Conservation (phyloP, 2,329 filamentous ascomycete genomes). For the Fusarium mundagurra region DNA sequence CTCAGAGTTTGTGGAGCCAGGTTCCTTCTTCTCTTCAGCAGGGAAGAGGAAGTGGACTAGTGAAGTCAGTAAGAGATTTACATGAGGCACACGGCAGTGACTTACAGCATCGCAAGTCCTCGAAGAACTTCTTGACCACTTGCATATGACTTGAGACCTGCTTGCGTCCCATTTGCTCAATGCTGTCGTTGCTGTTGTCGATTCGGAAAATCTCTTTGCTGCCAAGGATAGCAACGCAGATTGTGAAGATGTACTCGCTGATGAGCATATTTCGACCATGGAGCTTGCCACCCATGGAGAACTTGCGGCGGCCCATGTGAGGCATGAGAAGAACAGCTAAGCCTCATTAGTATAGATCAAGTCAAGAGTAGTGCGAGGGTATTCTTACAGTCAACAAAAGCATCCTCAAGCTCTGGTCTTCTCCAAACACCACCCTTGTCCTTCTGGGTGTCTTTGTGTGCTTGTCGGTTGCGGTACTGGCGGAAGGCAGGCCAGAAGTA, state of each 20-base stretch:
- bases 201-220: conserved; percentile 56
- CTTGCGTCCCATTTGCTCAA: conserved; percentile 64
- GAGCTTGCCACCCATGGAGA: conserved; percentile 69
- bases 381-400: conserved; percentile 72
- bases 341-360: conserved; percentile 33
- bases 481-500: conserved; percentile 71
- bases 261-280: conserved; percentile 78
- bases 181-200: conserved; percentile 56
- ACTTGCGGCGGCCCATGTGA: conserved; percentile 73
- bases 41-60: conserved; percentile 70
- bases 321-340: conserved; percentile 72
- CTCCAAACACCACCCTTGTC: conserved; percentile 67
- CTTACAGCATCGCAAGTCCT: conserved; percentile 71
- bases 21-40: conserved; percentile 64
- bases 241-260: conserved; percentile 69
- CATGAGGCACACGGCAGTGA: conserved; percentile 13
- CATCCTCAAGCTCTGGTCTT: conserved; percentile 67
- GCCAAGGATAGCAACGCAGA: conserved; percentile 51
- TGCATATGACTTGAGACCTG: conserved; percentile 78
- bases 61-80: conserved; percentile 14
- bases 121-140: conserved; percentile 74
- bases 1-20: conserved; percentile 71
- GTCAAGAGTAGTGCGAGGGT: background rate
- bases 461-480: conserved; percentile 72
- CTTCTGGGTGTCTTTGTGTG: conserved; percentile 68